A percentile compares a stretch with the other conserved stretches of the same genome.
Evolutionary conservation across 31 red algal genomes (phyloP).

Genomic region (Odonthalia washingtoniensis): DNA sequence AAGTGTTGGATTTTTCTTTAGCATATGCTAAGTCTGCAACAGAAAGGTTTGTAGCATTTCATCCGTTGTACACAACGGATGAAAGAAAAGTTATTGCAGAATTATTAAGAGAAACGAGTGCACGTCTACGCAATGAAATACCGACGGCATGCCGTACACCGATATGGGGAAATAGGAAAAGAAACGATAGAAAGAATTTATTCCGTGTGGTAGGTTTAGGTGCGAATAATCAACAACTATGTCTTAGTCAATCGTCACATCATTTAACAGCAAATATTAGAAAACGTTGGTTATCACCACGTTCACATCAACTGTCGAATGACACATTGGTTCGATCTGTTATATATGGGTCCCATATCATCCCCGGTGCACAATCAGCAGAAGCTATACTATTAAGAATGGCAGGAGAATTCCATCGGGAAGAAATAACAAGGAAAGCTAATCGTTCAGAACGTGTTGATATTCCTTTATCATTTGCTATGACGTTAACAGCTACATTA

Average conservation of each 20-base stretch:
- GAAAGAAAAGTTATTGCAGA: slow-evolving; percentile 44
- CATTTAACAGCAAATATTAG: not conserved
- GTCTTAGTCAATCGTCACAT: not conserved
- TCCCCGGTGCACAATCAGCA: slow-evolving; percentile 45
- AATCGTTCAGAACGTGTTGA: slow-evolving; percentile 30
- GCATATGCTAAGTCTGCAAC: not conserved
- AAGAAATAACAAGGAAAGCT: slow-evolving; percentile 36
- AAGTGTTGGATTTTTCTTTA: slow-evolving; percentile 43
- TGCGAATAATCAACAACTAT: not conserved
- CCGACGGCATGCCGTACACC: slow-evolving; percentile 60
- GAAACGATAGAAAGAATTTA: too few relatives aligned
- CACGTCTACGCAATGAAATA: slow-evolving; percentile 27
- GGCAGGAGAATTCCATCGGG: slow-evolving; percentile 56
- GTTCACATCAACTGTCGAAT: not conserved
- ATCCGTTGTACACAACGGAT: slow-evolving; percentile 44
- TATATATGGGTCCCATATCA: slow-evolving; percentile 51
- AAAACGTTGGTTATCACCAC: not conserved
- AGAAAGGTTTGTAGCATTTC: slow-evolving; percentile 45
- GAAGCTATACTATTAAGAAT: slow-evolving; percentile 56
- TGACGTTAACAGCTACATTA: slow-evolving; percentile 57
- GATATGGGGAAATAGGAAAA: not conserved
- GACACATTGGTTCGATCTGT: slow-evolving; percentile 44
- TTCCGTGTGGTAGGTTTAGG: not conserved
- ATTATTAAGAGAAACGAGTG: slow-evolving; percentile 16
- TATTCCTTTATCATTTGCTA: slow-evolving; percentile 58